Evolutionary conservation across 2,329 filamentous ascomycete species (phyloP).

Genomic region (Pestalotiopsis sp.): DNA sequence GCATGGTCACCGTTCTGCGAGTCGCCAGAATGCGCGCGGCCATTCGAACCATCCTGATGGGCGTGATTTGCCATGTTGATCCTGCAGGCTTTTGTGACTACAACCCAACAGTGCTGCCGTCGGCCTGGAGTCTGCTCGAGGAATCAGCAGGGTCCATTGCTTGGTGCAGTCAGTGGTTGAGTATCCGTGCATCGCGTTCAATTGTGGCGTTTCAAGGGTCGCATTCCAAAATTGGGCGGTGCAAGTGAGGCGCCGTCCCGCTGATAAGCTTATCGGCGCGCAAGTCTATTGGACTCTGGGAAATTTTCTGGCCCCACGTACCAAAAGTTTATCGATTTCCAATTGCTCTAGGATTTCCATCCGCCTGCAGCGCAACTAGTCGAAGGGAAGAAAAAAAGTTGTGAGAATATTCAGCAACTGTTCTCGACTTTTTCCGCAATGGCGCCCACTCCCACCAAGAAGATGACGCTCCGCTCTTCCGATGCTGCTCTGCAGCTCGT

Average conservation of each 20-base stretch:
- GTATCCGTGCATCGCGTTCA: not conserved
- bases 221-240: not conserved
- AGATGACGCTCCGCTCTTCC: constrained; percentile 29
- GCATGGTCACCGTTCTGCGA: constrained; percentile 36
- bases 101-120: not conserved
- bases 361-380: not conserved
- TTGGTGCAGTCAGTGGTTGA: not conserved
- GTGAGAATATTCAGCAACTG: not conserved
- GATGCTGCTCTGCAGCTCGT: constrained; percentile 33
- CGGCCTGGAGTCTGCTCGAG: not conserved
- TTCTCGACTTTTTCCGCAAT: constrained; percentile 27
- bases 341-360: not conserved
- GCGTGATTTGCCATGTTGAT: not conserved
- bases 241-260: not conserved
- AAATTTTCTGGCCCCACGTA: constrained; percentile 9
- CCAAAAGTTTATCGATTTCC: constrained; percentile 8
- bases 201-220: not conserved
- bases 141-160: not conserved
- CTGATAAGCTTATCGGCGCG: not conserved
- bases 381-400: not conserved
- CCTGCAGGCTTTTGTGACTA: not conserved
- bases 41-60: not conserved
- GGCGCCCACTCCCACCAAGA: constrained; percentile 43
- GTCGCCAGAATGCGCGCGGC: constrained; percentile 18
- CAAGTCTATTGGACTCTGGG: not conserved